Conservation (phyloP, 1,139 yeast species). For the Taphrina betulina region DNA sequence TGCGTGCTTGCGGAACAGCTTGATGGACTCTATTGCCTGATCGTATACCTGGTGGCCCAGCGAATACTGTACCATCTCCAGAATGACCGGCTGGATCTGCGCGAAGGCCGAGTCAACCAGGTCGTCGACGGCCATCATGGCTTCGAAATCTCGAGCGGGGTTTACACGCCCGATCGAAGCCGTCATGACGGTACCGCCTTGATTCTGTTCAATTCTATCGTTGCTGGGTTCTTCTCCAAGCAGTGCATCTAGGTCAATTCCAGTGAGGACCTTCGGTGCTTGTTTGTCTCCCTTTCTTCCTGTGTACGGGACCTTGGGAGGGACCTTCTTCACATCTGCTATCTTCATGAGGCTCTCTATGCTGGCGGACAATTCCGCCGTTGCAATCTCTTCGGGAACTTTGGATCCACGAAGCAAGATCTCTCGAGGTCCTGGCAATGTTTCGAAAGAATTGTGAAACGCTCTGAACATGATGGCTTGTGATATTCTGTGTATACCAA, state of each 20-base stretch:
- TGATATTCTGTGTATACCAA: conserved; percentile 42
- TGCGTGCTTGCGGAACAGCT: conserved; percentile 33
- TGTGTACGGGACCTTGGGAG: conserved; percentile 33
- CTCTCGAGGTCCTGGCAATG: conserved; percentile 22
- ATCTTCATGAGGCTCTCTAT: conserved; percentile 12
- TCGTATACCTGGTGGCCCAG: conserved; percentile 15
- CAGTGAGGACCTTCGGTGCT: conserved; percentile 36
- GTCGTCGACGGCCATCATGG: conserved; percentile 16
- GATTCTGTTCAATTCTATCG: conserved; percentile 6
- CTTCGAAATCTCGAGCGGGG: conserved; percentile 26
- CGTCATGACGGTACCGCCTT: background rate
- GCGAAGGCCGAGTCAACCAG: conserved; percentile 29
- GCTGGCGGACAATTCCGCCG: background rate
- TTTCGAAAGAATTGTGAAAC: conserved; percentile 39
- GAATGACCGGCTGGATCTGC: conserved; percentile 22
- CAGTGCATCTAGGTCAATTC: conserved; percentile 38
- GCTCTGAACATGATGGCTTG: conserved; percentile 44
- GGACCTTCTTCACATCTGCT: conserved; percentile 38
- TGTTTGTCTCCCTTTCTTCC: conserved; percentile 33
- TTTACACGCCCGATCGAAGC: conserved; percentile 27
- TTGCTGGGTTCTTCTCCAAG: conserved; percentile 15
- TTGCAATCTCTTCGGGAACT: background rate
- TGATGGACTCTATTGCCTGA: conserved; percentile 15
- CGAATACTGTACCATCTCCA: conserved; percentile 13
- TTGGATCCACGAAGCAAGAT: background rate